A percentile compares a stretch with the other conserved stretches of the same genome.
phyloP scores from a whole-genome alignment of 169 alveolate genomes.

The Cryptosporidium sp. region DNA sequence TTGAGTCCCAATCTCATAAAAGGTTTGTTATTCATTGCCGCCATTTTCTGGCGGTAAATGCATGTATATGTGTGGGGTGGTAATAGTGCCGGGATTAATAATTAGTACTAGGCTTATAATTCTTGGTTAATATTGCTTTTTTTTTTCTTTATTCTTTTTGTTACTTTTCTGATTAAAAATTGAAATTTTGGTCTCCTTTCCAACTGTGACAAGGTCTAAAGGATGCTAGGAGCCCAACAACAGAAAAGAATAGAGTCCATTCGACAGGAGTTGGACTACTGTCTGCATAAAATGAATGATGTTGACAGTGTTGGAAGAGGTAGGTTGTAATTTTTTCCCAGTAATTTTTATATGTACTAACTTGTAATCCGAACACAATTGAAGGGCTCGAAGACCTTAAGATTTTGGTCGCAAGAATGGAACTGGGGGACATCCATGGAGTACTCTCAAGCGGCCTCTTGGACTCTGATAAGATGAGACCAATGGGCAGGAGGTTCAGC shows the following conservation, averaged over 20 bases:
- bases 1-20: neutral
- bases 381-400: constrained; percentile 62
- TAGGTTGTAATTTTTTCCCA: constrained; percentile 13
- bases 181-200: constrained; percentile 9
- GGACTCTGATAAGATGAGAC: constrained; percentile 71
- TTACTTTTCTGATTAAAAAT: neutral
- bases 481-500: constrained; percentile 73
- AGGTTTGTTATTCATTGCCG: neutral
- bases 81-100: constrained; percentile 25
- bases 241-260: constrained; percentile 67
- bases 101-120: neutral
- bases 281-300: constrained; percentile 72
- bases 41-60: constrained; percentile 40
- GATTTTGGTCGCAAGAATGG: constrained; percentile 39
- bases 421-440: constrained; percentile 57
- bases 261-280: constrained; percentile 65
- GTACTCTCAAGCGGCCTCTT: constrained; percentile 64
- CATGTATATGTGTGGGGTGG: constrained; percentile 61
- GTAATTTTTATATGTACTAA: neutral
- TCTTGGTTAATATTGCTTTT: constrained; percentile 25
- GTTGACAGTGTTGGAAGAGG: constrained; percentile 75
- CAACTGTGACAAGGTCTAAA: constrained; percentile 21
- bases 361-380: neutral
- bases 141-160: neutral
- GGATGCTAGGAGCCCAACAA: constrained; percentile 75